Evolutionary conservation across 352 stramenopile genomes (phyloP), one percentile per base, ranked within the genome.

Genomic region (Phytopythium litorale): DNA sequence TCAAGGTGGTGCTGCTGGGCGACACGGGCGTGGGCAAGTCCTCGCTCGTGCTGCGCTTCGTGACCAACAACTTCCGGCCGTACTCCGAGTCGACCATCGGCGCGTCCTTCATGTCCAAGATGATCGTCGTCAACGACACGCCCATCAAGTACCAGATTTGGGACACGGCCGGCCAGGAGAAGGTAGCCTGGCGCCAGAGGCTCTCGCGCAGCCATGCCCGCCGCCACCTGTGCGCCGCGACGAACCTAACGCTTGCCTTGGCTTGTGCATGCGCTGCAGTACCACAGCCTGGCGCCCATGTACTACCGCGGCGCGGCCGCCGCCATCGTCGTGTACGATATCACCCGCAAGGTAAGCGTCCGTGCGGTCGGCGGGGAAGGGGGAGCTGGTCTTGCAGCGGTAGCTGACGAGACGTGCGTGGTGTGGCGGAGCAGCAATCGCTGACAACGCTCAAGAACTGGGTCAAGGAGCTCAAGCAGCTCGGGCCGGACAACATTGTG

Each of bases 291-390:
- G 43, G 96, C 97, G 32, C 97, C 97, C 21, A 99, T 99, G 96
- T 99, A 99, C 80, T 99, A 99, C 78, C 81, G 97, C 58, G 96
- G 95, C 65, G 97, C 97, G n/a, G 91, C 94, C 7, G 96, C 94
- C 11, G 97, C 97, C 9, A 97, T 99, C 68, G 85, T 99, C 54
- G 97, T 99, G 16, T 99, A 99, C 72, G 97, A 99, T 87, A 98
- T 99, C 70, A 99, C 97, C 28, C 87, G 90, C 72, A 93, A 97
- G 67, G 77, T 94, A 58, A 74, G 53, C n/a, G 83, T 60, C 67
- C 81, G 30, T 75, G 68, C 16, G 52, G 45, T 45, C 5, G 13
- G 16, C 7, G 7, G 40, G 15, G 8, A 16, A 30, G 21, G 30
- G 30, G 28, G 33, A 16, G 23, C 3, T 7, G 28, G 28, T 32